These are phyloP conservation scores for Caloboletus inedulis DNA, from an alignment of 1,284 basidiomycete species.

Conservation along the genomic window DNA sequence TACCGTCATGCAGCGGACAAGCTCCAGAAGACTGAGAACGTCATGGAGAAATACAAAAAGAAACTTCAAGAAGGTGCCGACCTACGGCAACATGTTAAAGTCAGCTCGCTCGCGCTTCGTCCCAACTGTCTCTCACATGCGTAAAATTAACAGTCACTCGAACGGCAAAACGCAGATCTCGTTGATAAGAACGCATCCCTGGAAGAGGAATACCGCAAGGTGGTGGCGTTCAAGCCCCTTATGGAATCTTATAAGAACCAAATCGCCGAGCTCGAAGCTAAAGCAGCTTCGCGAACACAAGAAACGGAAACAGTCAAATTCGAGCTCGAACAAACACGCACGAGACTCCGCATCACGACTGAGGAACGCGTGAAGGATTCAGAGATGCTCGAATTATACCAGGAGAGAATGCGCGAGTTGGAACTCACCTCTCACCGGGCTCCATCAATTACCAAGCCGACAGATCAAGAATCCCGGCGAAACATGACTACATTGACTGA, in stretches of 20 bases:
- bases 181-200: constrained; percentile 89
- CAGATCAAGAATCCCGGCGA: constrained; percentile 19
- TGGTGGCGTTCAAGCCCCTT: constrained; percentile 81
- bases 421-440: constrained; percentile 63
- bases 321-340: constrained; percentile 72
- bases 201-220: constrained; percentile 88
- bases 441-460: constrained; percentile 22
- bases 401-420: constrained; percentile 88
- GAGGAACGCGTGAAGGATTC: constrained; percentile 76
- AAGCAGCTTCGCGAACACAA: constrained; percentile 58
- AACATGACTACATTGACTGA: constrained; percentile 39
- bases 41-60: constrained; percentile 99
- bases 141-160: constrained; percentile 57
- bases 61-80: constrained; percentile 94
- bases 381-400: constrained; percentile 85
- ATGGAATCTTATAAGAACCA: constrained; percentile 93
- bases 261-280: constrained; percentile 78
- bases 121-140: neutral
- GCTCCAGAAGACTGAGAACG: constrained; percentile 91
- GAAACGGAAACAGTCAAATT: constrained; percentile 73
- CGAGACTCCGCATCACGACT: constrained; percentile 63
- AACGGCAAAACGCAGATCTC: constrained; percentile 89
- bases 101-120: constrained; percentile 31
- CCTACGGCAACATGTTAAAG: constrained; percentile 82
- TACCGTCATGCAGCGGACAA: constrained; percentile 89